phyloP scores from a whole-genome alignment of 2,329 filamentous ascomycete species.

The Plectosphaerella plurivora region DNA sequence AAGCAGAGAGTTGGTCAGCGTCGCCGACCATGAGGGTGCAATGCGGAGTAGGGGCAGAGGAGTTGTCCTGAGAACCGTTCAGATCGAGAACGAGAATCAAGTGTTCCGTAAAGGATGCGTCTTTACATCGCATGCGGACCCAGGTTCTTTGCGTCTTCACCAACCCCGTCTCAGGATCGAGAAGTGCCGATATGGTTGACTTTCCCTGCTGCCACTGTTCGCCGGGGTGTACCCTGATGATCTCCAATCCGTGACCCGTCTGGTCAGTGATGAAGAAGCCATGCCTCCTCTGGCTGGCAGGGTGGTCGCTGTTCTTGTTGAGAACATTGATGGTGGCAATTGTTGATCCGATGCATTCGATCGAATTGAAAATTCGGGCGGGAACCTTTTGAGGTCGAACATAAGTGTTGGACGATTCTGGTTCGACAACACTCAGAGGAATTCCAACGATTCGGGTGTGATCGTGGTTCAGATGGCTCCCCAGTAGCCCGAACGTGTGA shows the following conservation, averaged over 20 bases:
- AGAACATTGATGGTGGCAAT: not conserved
- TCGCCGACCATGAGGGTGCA: not conserved
- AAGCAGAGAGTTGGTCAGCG: too few relatives aligned
- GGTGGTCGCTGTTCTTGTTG: not conserved
- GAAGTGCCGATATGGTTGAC: constrained; percentile 12
- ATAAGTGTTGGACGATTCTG: not conserved
- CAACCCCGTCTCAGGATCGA: not conserved
- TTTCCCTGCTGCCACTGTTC: constrained; percentile 11
- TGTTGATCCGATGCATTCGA: not conserved
- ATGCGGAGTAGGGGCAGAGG: not conserved
- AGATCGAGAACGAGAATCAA: not conserved
- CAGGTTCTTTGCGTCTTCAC: not conserved
- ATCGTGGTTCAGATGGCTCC: not conserved
- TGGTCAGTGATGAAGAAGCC: not conserved
- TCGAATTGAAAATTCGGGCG: not conserved
- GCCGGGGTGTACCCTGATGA: constrained; percentile 13
- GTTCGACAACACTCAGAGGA: not conserved
- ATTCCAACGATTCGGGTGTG: not conserved
- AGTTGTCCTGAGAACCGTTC: not conserved
- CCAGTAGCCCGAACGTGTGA: not conserved
- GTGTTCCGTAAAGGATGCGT: not conserved
- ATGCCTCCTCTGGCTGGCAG: constrained; percentile 8
- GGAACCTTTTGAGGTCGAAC: not conserved
- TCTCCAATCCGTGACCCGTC: constrained; percentile 6
- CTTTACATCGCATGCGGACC: not conserved